Conservation (phyloP, 352 stramenopile species). For the Globisporangium irregulare region DNA sequence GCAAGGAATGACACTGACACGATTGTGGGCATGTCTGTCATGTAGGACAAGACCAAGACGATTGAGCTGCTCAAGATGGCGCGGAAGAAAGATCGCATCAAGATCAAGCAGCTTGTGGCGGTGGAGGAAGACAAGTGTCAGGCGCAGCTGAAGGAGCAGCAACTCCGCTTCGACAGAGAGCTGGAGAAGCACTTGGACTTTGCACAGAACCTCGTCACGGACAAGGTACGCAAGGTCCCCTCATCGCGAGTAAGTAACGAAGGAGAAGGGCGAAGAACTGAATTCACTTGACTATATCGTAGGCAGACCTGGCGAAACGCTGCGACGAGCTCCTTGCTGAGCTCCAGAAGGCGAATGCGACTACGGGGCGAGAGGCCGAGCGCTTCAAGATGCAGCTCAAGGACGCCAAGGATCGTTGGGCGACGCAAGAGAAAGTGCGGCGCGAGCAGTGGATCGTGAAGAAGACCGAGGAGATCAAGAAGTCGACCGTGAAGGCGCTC, state of each 20-base stretch:
- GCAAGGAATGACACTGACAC: background rate
- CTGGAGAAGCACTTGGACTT: conserved; percentile 82
- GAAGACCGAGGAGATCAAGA: conserved; percentile 87
- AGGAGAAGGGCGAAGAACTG: background rate
- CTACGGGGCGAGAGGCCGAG: conserved; percentile 42
- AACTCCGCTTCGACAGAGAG: conserved; percentile 65
- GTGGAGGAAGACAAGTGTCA: conserved; percentile 51
- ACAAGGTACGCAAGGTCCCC: conserved; percentile 47
- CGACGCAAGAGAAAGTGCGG: conserved; percentile 59
- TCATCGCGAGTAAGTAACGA: no score
- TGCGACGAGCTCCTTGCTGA: conserved; percentile 73
- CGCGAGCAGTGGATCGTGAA: conserved; percentile 80
- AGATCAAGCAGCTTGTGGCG: conserved; percentile 50
- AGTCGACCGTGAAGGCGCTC: conserved; percentile 70
- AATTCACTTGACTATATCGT: conserved; percentile 1
- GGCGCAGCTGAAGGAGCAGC: conserved; percentile 51
- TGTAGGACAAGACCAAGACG: conserved; percentile 82
- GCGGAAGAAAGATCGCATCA: conserved; percentile 72
- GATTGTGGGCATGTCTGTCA: conserved; percentile 1
- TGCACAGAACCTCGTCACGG: conserved; percentile 63
- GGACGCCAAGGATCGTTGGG: conserved; percentile 73
- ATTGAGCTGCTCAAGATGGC: conserved; percentile 74
- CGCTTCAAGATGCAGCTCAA: conserved; percentile 75
- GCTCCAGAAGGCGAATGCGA: conserved; percentile 51
- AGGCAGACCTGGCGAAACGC: conserved; percentile 62